Conservation (phyloP, 129 eudicot genomes). For the Silybum marianum region DNA sequence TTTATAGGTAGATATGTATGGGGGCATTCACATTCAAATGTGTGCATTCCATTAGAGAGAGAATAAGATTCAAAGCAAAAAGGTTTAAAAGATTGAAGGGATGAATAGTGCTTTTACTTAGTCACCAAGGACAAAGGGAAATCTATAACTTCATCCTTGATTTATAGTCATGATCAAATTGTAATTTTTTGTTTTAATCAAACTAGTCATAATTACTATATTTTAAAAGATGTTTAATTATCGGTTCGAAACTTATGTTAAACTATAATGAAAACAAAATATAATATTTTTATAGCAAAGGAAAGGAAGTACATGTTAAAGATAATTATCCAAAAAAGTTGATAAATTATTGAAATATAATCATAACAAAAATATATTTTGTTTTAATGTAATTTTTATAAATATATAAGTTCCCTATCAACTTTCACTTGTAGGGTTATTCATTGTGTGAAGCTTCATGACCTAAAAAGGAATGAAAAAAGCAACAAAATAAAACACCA, state of each 20-base stretch:
- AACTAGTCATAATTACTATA: background rate
- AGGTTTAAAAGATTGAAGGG: background rate
- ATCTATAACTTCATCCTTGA: slow-evolving; percentile 19
- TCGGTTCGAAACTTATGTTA: too few relatives aligned
- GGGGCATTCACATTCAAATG: slow-evolving; percentile 23
- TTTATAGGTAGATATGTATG: background rate
- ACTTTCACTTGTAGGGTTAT: background rate
- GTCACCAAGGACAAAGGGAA: slow-evolving; percentile 23
- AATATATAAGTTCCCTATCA: background rate
- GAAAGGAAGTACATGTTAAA: too few relatives aligned
- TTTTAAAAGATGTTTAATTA: too few relatives aligned
- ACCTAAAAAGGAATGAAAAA: background rate
- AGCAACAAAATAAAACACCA: background rate
- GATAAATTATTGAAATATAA: too few relatives aligned
- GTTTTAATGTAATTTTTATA: too few relatives aligned
- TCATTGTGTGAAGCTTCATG: background rate
- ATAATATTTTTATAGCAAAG: too few relatives aligned
- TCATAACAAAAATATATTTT: too few relatives aligned
- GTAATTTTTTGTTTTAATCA: background rate
- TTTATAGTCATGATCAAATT: background rate
- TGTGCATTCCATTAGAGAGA: slow-evolving; percentile 21
- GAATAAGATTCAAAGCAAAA: slow-evolving; percentile 38
- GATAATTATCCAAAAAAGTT: too few relatives aligned
- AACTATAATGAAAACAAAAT: too few relatives aligned
- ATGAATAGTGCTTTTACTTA: slow-evolving; percentile 28